Evolutionary conservation across 495 filamentous ascomycete genomes (phyloP), one percentile per base, ranked within the genome.

Genomic region (Aspergillus homomorphus): DNA sequence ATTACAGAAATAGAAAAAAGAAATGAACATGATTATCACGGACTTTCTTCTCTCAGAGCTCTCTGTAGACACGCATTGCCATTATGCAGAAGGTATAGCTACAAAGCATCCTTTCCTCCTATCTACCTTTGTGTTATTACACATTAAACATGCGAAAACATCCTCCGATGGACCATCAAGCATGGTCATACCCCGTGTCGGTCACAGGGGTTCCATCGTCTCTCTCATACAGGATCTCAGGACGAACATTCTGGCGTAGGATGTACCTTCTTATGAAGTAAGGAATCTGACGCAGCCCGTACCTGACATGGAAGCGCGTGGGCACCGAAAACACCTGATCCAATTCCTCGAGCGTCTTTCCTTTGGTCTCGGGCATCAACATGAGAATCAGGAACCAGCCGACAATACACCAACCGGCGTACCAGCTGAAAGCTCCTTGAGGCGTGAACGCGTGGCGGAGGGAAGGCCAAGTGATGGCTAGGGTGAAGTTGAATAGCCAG

Each of bases 381-480:
- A 62, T 55, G 54, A 78, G 70, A 23, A 75, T 53, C 19, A 78
- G 58, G 38, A 71, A 65, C 61, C 66, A 77, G 10, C 71, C 70
- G 20, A 75, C 60, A 14, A 82, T 51, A 55, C 78, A 78, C 73
- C 78, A 77, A 3, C 62, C 80, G 55, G 71, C 80, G 68, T 81
- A 86, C 75, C 74, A 85, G 41, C 68, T 71, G 62, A 91, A 90
- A 0, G 84, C 86, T 1, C 87, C 88, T 28, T 78, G 74, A 0
- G 78, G 67, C 9, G 66, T 80, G 65, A 89, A 86, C 0, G 79
- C 78, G 0, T 65, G 62, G 1, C 81, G 61, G 16, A 89, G 59
- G 0, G 70, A 69, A 1, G 88, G 88, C 80, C 83, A 89, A 9
- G 89, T 89, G 19, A 91, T 75, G 1, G 82, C 79, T 1, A 90